Evolutionary conservation across 1,284 basidiomycete genomes (phyloP), one percentile per base, ranked within the genome.

Genomic region (Phenoliferia sp.): DNA sequence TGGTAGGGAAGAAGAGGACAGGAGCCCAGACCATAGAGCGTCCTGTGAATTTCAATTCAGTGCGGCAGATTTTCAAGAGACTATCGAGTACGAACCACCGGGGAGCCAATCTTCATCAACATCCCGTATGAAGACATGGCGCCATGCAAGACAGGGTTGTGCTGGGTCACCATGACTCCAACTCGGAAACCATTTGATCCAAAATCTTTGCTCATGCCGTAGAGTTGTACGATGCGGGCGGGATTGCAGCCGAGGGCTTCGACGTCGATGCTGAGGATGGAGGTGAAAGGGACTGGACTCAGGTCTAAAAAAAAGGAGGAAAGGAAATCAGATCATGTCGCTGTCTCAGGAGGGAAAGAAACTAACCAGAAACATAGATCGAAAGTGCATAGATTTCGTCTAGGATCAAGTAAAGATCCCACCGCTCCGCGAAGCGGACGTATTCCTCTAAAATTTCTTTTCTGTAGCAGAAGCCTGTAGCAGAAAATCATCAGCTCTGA

Each of bases 161-260:
- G 71, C 63, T 81, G 81, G 3, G 76, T 76, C 55, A 81, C 76
- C 5, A 81, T 73, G 7, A 78, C 74, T 19, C 80, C 81, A 34
- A 80, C 71, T 1, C 80, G 77, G n/a, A 73, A 73, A 2, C 81
- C 81, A 71, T 82, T 82, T 34, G 79, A 75, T 67, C 80, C 81
- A 66, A 82, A 82, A 69, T 82, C 81, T 69, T 82, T 81, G 9
- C 33, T 33, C 50, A 62, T 59, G 22, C 68, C 75, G 68, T 74
- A 75, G 0, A 74, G 63, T 36, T 72, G 77, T 64, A 82, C 78
- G 33, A 82, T 62, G 33, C 81, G 76, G 1, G 77, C 74, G 15
- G 77, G 76, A 65, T 80, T 76, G 64, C 80, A 82, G 3, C 44
- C 75, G 16, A 79, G 76, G 67, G 81, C 78, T 3, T 33, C 75